phyloP scores from a whole-genome alignment of 768 basidiomycete genomes.

The Hypsizygus marmoreus region DNA sequence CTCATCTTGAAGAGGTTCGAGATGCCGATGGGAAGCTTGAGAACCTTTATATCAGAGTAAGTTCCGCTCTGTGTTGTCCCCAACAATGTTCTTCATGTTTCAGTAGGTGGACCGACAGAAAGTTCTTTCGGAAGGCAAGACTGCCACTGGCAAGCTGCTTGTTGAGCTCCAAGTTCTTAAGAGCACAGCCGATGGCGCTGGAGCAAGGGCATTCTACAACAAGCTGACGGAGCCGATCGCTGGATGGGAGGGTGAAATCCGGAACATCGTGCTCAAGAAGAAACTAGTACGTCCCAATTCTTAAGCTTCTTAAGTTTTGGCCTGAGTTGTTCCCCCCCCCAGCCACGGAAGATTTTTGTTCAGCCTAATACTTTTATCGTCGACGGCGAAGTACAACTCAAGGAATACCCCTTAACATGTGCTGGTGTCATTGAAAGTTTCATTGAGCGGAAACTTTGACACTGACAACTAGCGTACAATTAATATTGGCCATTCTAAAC shows the following conservation, averaged over 20 bases:
- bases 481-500: conserved; percentile 13
- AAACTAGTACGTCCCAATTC: conserved; percentile 56
- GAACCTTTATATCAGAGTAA: conserved; percentile 69
- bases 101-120: conserved; percentile 69
- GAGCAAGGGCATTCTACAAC: conserved; percentile 80
- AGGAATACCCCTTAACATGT: conserved; percentile 75
- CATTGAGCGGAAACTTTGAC: conserved; percentile 65
- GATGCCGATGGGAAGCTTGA: conserved; percentile 57
- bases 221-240: conserved; percentile 70
- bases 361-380: conserved; percentile 79
- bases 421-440: conserved; percentile 81
- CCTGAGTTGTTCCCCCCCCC: conserved; percentile 4
- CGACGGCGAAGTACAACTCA: conserved; percentile 68
- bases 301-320: conserved; percentile 1
- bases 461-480: conserved; percentile 4
- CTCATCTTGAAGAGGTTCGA: conserved; percentile 67
- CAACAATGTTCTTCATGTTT: conserved; percentile 3
- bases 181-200: conserved; percentile 82
- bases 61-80: conserved; percentile 20
- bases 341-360: conserved; percentile 86
- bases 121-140: conserved; percentile 65
- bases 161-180: conserved; percentile 82
- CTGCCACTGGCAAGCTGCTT: conserved; percentile 72
- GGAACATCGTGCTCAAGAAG: conserved; percentile 77
- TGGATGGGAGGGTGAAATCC: conserved; percentile 75